These are phyloP conservation scores for Vanrija sp. DNA, from an alignment of 1,284 basidiomycete genomes.

Conservation along the genomic window DNA sequence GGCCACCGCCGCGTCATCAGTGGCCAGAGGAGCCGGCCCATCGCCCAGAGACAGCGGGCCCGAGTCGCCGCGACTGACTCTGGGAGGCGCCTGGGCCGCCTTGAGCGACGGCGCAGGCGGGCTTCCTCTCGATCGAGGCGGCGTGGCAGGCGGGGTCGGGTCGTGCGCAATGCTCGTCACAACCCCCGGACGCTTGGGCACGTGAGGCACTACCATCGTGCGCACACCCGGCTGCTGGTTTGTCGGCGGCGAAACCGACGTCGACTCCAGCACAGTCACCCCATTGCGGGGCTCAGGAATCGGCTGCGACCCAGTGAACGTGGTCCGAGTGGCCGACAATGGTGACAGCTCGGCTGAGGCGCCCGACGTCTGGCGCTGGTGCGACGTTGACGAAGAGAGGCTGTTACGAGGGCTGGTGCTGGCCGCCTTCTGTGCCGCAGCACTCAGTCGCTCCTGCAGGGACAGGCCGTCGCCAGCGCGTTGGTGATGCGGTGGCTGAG, in stretches of 20 bases:
- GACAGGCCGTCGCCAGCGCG: background rate
- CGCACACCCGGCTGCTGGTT: no score
- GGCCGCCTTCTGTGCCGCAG: constrained; percentile 22
- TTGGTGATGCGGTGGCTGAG: background rate
- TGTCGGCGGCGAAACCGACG: no score
- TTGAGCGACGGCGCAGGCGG: background rate
- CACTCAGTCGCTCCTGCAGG: constrained; percentile 38
- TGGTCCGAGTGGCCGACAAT: constrained; percentile 4
- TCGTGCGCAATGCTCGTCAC: constrained; percentile 27
- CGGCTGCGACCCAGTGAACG: no score
- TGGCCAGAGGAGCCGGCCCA: background rate
- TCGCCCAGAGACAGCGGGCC: background rate
- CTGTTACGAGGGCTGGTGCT: background rate
- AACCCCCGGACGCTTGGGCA: constrained; percentile 42
- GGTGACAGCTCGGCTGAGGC: constrained; percentile 3
- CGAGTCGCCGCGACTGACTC: background rate
- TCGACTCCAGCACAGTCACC: background rate
- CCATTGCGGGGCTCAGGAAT: no score
- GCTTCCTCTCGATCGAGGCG: background rate
- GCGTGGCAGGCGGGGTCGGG: background rate
- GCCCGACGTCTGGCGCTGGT: background rate
- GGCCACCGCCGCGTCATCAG: background rate
- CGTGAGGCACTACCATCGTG: constrained; percentile 41
- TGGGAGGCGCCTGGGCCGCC: background rate
- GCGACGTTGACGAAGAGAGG: background rate